Conservation (phyloP, 805 yeast genomes). For the Saturnispora silvae region DNA sequence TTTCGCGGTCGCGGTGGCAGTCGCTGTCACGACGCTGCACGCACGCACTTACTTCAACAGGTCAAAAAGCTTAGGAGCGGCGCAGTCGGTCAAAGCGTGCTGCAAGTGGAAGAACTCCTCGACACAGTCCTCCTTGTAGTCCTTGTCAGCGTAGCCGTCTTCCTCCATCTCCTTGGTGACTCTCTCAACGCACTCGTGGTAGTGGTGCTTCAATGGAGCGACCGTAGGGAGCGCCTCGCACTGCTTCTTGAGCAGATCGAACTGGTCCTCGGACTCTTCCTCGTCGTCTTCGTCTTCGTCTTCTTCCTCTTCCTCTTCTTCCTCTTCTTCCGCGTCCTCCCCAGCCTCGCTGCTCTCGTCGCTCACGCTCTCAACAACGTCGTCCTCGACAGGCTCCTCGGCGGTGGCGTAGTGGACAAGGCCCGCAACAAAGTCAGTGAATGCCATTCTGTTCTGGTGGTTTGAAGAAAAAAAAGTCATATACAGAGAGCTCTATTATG, state of each 20-base stretch:
- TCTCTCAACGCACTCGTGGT: constrained; percentile 90
- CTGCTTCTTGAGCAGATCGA: constrained; percentile 54
- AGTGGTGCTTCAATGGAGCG: constrained; percentile 73
- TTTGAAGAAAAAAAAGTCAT: not conserved
- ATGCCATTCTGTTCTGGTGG: constrained; percentile 22
- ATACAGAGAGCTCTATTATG: too few relatives aligned
- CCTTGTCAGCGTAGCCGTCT: constrained; percentile 67
- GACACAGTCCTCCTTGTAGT: constrained; percentile 91
- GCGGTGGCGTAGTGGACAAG: constrained; percentile 66
- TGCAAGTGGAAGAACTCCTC: constrained; percentile 97
- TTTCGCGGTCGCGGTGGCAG: too few relatives aligned
- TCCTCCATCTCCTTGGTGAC: constrained; percentile 82
- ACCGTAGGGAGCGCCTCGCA: constrained; percentile 61
- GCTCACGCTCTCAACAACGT: constrained; percentile 23
- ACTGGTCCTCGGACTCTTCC: constrained; percentile 56
- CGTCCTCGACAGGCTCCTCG: constrained; percentile 39
- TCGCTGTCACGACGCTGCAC: too few relatives aligned
- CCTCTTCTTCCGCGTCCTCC: constrained; percentile 33
- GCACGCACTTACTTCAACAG: constrained; percentile 52
- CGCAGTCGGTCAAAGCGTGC: constrained; percentile 86
- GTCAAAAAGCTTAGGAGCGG: constrained; percentile 80
- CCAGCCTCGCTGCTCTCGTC: constrained; percentile 43
- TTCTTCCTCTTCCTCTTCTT: constrained; percentile 30
- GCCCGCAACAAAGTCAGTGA: constrained; percentile 67
- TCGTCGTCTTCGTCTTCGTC: constrained; percentile 35